Percentiles rank a stretch among this genome's conserved stretches.
Evolutionary conservation across 192 early-diverging fungal genomes (phyloP).

Genomic region (Coemansia sp.): DNA sequence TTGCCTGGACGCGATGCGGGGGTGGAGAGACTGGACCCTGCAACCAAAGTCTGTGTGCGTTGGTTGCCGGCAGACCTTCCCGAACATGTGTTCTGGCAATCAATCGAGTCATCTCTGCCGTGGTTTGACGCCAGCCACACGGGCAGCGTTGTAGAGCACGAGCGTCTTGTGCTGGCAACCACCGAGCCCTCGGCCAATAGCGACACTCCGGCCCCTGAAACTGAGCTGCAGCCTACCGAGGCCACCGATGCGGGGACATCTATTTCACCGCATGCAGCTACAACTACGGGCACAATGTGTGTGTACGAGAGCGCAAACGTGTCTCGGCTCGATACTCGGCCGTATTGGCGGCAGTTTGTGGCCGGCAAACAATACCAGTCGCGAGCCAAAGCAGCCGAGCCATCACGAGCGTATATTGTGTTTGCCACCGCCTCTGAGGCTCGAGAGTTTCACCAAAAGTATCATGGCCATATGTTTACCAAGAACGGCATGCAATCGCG

Average conservation of each 20-base stretch:
- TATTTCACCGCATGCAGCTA: conserved; percentile 17
- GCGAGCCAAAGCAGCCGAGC: conserved; percentile 26
- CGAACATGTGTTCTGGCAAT: conserved; percentile 50
- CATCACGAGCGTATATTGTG: conserved; percentile 41
- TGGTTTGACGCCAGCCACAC: conserved; percentile 28
- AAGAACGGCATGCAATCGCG: conserved; percentile 21
- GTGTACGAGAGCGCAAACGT: conserved; percentile 37
- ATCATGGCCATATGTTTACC: conserved; percentile 46
- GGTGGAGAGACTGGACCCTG: not conserved
- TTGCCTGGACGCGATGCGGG: not conserved
- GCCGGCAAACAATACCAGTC: conserved; percentile 39
- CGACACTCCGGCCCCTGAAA: not conserved
- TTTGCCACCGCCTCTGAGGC: conserved; percentile 36
- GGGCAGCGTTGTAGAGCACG: conserved; percentile 12
- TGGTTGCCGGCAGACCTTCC: conserved; percentile 48
- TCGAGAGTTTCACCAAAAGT: conserved; percentile 32
- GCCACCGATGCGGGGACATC: no score
- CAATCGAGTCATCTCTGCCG: conserved; percentile 38
- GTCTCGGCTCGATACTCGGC: conserved; percentile 23
- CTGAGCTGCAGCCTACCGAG: no score
- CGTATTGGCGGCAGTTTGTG: conserved; percentile 44
- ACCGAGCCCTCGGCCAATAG: not conserved
- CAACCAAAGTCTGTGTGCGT: conserved; percentile 41
- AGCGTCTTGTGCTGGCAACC: conserved; percentile 9
- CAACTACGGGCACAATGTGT: not conserved